Evolutionary conservation across 23 red algal genomes (phyloP).

Genomic region (Gracilaria caudata): DNA sequence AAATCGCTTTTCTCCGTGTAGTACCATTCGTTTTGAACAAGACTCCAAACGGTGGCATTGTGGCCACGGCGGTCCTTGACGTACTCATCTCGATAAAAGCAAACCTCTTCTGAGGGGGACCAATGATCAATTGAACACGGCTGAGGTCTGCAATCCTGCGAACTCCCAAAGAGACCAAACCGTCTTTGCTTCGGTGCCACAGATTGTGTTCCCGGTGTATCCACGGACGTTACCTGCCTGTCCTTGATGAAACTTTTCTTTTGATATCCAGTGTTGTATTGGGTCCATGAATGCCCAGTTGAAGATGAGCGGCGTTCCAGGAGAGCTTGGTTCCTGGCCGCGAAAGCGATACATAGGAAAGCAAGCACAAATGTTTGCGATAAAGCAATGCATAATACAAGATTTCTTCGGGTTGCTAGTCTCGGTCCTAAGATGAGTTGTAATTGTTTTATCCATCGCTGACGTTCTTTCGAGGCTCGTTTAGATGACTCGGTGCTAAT

Average conservation of each 20-base stretch:
- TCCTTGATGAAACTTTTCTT: background rate
- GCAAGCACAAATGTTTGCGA: background rate
- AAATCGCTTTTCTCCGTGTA: slow-evolving; percentile 37
- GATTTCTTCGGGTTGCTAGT: slow-evolving; percentile 15
- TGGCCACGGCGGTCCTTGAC: slow-evolving; percentile 51
- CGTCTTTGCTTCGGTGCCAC: background rate
- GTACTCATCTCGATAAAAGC: slow-evolving; percentile 34
- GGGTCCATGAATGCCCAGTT: background rate
- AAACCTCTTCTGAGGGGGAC: slow-evolving; percentile 7
- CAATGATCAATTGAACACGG: slow-evolving; percentile 37
- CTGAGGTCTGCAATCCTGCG: background rate
- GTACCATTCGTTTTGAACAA: slow-evolving; percentile 45
- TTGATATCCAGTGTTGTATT: background rate
- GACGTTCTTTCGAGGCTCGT: background rate
- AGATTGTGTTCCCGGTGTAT: background rate
- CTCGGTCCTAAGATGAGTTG: slow-evolving; percentile 25
- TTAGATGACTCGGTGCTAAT: background rate
- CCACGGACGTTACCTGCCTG: background rate
- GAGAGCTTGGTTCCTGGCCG: background rate
- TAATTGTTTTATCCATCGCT: slow-evolving; percentile 28
- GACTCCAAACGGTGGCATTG: slow-evolving; percentile 42
- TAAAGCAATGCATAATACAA: background rate
- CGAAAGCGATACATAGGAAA: background rate
- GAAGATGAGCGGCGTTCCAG: background rate
- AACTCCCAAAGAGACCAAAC: background rate